Conservation (phyloP, 1,284 basidiomycete genomes). For the Sanghuangporus baumii region DNA sequence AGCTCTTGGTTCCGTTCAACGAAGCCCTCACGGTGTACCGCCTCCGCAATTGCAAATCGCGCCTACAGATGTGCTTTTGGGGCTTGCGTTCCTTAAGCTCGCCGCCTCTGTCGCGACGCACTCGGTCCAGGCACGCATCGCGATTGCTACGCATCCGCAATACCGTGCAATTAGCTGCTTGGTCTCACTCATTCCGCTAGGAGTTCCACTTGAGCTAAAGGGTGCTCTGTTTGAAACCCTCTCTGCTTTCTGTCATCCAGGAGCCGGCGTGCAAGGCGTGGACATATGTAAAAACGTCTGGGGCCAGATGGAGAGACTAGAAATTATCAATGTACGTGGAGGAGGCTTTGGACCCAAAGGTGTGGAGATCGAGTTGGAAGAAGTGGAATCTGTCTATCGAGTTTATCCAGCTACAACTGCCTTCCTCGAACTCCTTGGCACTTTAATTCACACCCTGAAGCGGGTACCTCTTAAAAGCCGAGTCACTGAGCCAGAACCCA, state of each 20-base stretch:
- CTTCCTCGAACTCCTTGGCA: constrained; percentile 79
- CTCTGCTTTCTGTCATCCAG: constrained; percentile 79
- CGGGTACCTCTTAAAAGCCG: constrained; percentile 55
- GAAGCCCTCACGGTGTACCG: constrained; percentile 27
- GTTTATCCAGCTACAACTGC: constrained; percentile 85
- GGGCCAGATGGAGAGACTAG: constrained; percentile 76
- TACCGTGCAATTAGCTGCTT: constrained; percentile 78
- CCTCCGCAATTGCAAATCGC: constrained; percentile 44
- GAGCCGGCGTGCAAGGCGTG: constrained; percentile 64
- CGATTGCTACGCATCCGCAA: constrained; percentile 73
- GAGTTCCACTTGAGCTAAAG: constrained; percentile 88
- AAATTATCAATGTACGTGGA: constrained; percentile 73
- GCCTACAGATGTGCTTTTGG: constrained; percentile 72
- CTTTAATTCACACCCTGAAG: constrained; percentile 76
- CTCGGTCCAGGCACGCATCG: constrained; percentile 75
- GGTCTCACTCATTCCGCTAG: constrained; percentile 72
- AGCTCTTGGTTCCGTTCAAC: constrained; percentile 26
- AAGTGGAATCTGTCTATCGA: constrained; percentile 75
- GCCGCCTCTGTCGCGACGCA: constrained; percentile 75
- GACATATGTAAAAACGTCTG: constrained; percentile 82
- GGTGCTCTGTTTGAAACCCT: constrained; percentile 82
- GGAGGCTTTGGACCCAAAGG: constrained; percentile 45
- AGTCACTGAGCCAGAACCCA: constrained; percentile 52
- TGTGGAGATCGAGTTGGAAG: constrained; percentile 77
- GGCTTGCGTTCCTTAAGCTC: constrained; percentile 78